A percentile compares a stretch with the other conserved stretches of the same genome.
These are phyloP conservation scores for Cyberlindnera mrakii DNA, from an alignment of 805 yeast genomes.

Conservation along the genomic window DNA sequence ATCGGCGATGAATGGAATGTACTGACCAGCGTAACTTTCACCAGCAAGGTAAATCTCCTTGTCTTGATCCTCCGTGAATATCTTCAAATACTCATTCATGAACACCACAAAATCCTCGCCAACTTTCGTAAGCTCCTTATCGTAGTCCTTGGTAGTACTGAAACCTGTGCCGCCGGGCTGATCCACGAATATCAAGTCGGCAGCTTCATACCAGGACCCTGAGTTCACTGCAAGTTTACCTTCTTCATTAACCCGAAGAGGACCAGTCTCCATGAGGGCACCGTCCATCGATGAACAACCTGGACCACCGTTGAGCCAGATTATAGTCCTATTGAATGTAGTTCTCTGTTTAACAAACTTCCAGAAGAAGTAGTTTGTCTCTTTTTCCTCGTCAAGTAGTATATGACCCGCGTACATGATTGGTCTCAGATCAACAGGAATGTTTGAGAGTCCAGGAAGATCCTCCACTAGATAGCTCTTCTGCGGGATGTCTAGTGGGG, in stretches of 20 bases:
- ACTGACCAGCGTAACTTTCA: conserved; percentile 96
- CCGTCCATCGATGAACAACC: conserved; percentile 99
- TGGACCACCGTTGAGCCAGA: conserved; percentile 98
- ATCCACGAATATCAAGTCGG: conserved; percentile 80
- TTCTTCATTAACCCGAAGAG: conserved; percentile 53
- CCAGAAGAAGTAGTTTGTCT: conserved; percentile 25
- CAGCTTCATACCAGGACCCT: conserved; percentile 81
- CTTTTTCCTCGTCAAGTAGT: conserved; percentile 11
- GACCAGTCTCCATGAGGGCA: conserved; percentile 88
- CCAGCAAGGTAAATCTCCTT: conserved; percentile 81
- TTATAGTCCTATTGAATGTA: conserved; percentile 39
- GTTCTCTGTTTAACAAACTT: conserved; percentile 17
- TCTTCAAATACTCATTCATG: conserved; percentile 54
- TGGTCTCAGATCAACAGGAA: conserved; percentile 25
- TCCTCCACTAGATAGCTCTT: conserved; percentile 12
- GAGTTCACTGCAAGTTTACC: conserved; percentile 46
- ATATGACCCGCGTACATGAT: conserved; percentile 41
- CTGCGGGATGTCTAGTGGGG: conserved; percentile 15
- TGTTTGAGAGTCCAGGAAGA: conserved; percentile 17
- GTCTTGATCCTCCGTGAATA: conserved; percentile 64
- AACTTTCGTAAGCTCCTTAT: conserved; percentile 49
- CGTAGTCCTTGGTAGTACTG: conserved; percentile 54
- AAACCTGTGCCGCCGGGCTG: conserved; percentile 96
- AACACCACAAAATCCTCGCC: conserved; percentile 60
- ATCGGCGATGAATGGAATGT: conserved; percentile 80